Evolutionary conservation across 139 green algal species (phyloP).

Genomic region (Marvania coccoides): DNA sequence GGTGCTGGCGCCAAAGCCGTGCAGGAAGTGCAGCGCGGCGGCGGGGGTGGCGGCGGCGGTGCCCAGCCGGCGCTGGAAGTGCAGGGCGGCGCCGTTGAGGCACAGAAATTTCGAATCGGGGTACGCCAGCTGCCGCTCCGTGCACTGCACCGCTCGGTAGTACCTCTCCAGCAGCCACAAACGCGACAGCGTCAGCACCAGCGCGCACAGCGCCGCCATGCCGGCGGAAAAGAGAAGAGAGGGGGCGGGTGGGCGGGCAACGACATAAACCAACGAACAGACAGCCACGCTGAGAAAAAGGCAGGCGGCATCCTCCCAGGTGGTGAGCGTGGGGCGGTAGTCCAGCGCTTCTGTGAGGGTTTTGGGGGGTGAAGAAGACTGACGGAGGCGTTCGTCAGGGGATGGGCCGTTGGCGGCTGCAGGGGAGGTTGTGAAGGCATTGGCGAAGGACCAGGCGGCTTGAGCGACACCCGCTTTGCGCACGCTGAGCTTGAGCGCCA

Average conservation of each 20-base stretch:
- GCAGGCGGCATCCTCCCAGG: not conserved
- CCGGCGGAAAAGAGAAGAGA: slow-evolving; percentile 19
- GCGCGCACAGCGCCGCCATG: slow-evolving; percentile 20
- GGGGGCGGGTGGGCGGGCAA: slow-evolving; percentile 18
- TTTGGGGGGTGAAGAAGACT: too few species aligned
- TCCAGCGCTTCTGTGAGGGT: slow-evolving; percentile 20
- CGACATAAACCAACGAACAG: slow-evolving; percentile 16
- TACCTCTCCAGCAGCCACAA: slow-evolving; percentile 27
- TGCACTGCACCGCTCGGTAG: slow-evolving; percentile 35
- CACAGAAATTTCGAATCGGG: slow-evolving; percentile 46
- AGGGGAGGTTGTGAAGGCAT: not conserved
- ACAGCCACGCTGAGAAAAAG: not conserved
- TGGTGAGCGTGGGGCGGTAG: slow-evolving; percentile 10
- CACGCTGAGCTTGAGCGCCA: slow-evolving; percentile 4
- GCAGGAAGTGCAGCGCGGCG: slow-evolving; percentile 54
- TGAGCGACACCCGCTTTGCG: too few species aligned
- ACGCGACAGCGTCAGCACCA: slow-evolving; percentile 16
- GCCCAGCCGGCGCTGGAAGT: slow-evolving; percentile 31
- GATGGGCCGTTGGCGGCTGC: not conserved
- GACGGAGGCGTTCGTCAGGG: not conserved
- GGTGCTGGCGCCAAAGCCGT: slow-evolving; percentile 82
- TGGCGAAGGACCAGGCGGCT: not conserved
- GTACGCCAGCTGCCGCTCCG: slow-evolving; percentile 39
- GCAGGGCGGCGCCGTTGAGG: slow-evolving; percentile 29
- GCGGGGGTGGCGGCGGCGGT: not conserved